Conservation (phyloP, 2,329 filamentous ascomycete species). For the Aspergillus pseudoglaucus region DNA sequence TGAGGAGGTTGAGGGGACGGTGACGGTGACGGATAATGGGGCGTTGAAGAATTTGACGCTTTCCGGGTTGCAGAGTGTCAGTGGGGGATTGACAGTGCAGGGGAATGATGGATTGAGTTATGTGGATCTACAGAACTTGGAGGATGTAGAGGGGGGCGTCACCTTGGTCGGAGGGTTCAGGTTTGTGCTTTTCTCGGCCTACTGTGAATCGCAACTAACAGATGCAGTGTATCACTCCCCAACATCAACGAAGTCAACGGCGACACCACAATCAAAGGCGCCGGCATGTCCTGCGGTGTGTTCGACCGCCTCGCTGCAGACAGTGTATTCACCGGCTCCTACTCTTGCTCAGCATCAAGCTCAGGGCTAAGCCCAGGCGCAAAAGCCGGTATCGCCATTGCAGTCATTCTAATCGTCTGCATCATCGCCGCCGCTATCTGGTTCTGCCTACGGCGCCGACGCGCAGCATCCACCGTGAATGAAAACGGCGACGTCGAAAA, state of each 20-base stretch:
- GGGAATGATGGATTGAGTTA: not conserved
- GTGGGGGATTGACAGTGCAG: constrained; percentile 11
- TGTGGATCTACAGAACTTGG: constrained; percentile 3
- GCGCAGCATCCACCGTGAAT: not conserved
- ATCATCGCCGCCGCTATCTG: constrained; percentile 11
- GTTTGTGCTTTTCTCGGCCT: constrained; percentile 6
- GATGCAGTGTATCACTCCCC: constrained; percentile 14
- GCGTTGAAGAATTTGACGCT: constrained; percentile 15
- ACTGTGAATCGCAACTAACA: not conserved
- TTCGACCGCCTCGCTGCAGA: constrained; percentile 11
- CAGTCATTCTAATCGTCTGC: constrained; percentile 35
- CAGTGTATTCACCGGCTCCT: constrained; percentile 11
- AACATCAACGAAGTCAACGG: constrained; percentile 19
- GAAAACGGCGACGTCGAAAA: not conserved
- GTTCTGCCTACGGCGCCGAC: constrained; percentile 11
- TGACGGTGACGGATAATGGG: constrained; percentile 15
- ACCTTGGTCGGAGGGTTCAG: constrained; percentile 17
- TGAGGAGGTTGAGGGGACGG: constrained; percentile 11
- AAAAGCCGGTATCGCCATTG: constrained; percentile 26
- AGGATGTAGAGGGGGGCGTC: constrained; percentile 18
- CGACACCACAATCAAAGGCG: constrained; percentile 14
- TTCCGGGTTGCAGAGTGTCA: constrained; percentile 11
- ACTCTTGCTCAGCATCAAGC: constrained; percentile 12
- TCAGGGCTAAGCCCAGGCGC: constrained; percentile 16
- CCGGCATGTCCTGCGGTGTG: constrained; percentile 16